phyloP scores from a whole-genome alignment of 2,329 filamentous ascomycete species.

The Chrysoporthe deuterocubensis region DNA sequence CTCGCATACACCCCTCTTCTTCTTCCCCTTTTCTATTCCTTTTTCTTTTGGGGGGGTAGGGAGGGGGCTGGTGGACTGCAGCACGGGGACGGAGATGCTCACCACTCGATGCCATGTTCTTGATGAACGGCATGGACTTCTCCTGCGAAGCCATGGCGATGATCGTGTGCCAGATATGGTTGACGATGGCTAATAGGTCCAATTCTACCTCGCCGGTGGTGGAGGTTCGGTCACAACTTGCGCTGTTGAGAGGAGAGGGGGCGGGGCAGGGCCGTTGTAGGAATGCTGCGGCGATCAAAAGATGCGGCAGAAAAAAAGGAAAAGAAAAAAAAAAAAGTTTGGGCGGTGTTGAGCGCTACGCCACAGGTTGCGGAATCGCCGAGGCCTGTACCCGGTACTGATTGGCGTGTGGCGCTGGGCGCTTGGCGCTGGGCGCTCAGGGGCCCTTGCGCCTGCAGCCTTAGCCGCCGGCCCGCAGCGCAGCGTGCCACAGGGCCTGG shows the following conservation, averaged over 20 bases:
- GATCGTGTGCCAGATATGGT: neutral
- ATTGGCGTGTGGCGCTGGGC: neutral
- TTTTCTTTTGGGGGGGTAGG: neutral
- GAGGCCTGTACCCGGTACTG: neutral
- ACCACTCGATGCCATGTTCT: constrained; percentile 85
- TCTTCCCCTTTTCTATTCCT: neutral
- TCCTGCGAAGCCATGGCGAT: constrained; percentile 47
- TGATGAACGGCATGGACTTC: constrained; percentile 73
- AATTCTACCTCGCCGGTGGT: neutral
- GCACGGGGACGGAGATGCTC: constrained; percentile 37
- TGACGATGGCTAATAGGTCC: neutral
- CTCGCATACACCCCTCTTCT: too few relatives aligned
- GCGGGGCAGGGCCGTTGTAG: too few relatives aligned
- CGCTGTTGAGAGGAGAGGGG: neutral
- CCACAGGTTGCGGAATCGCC: neutral
- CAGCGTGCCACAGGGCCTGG: neutral
- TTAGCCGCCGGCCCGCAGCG: neutral
- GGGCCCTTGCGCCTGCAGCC: neutral
- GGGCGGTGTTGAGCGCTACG: constrained; percentile 10
- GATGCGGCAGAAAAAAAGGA: constrained; percentile 11
- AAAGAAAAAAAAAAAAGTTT: constrained; percentile 12
- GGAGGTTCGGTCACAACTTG: neutral
- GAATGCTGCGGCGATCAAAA: neutral
- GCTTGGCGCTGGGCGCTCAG: neutral
- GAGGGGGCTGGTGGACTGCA: constrained; percentile 16